These are phyloP conservation scores for Acacia acuminata DNA, from an alignment of 306 rosid species.

Conservation along the genomic window DNA sequence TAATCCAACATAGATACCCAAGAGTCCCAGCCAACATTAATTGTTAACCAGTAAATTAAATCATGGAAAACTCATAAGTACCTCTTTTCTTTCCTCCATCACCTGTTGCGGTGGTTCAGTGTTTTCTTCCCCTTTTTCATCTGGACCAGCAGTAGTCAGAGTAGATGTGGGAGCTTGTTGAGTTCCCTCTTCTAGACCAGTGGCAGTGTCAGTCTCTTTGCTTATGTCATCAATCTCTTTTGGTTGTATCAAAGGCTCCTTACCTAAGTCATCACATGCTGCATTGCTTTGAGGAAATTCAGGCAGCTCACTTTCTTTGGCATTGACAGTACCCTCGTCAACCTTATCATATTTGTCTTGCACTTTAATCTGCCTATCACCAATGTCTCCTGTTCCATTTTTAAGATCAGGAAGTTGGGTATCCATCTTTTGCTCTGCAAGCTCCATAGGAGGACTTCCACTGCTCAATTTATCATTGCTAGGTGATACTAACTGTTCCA, in stretches of 20 bases:
- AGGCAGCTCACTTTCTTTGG: constrained; percentile 47
- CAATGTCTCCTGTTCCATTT: constrained; percentile 41
- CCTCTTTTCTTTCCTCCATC: constrained; percentile 55
- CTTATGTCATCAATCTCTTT: constrained; percentile 38
- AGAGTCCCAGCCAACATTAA: constrained; percentile 15
- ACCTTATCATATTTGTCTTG: constrained; percentile 45
- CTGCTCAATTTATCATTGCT: constrained; percentile 36
- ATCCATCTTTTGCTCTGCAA: constrained; percentile 53
- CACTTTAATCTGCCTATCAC: constrained; percentile 39
- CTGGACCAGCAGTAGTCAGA: constrained; percentile 38
- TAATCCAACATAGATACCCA: constrained; percentile 17
- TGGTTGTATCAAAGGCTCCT: constrained; percentile 36
- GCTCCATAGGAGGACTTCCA: constrained; percentile 36
- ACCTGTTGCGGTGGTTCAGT: constrained; percentile 39
- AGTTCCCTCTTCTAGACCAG: constrained; percentile 39
- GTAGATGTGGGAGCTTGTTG: constrained; percentile 44
- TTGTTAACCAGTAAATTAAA: constrained; percentile 17
- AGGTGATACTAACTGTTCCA: constrained; percentile 45
- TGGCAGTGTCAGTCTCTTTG: constrained; percentile 34
- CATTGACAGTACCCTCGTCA: constrained; percentile 33
- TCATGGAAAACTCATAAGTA: constrained; percentile 34
- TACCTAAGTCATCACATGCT: constrained; percentile 40
- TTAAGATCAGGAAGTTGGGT: constrained; percentile 44
- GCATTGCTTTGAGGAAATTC: constrained; percentile 41
- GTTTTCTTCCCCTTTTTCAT: constrained; percentile 40